Base-by-base conservation (phyloP, 768 basidiomycete genomes). In the Mycena epipterygia region DNA sequence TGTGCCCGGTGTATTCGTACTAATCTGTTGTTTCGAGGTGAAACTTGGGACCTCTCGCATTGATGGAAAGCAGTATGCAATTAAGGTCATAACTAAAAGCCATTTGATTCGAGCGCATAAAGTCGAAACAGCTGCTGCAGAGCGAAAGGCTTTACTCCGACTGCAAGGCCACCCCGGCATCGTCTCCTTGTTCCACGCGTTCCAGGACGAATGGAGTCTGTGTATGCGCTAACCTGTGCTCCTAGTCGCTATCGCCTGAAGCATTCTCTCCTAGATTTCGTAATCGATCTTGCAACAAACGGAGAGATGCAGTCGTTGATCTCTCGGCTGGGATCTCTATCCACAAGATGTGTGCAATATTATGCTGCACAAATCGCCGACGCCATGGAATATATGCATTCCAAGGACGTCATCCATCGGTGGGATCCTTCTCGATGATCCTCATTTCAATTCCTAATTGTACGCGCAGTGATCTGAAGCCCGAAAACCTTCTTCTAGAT, bases 301-400 rank as follows among this genome's bases (percentile, higher is more conserved):
- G 94, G 93, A 17, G 93, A 95, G 76, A 86, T 95, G 79, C 92
- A 94, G 74, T 85, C 89, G 0, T 84, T 91, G 35, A 89, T 95
- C 72, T 88, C 88, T 5, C 88, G 87, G 57, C 83, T 95, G 68
- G 98, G 98, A n/a, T 98, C 98, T 0, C 83, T 99, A 46, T 95
- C 94, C 27, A 79, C 92, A 8, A 75, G 82, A 7, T 97, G 94
- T 62, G 87, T 93, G 0, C 88, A 91, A 46, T 93, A 94, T 79
- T 99, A 98, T 78, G 86, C 93, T 1, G 97, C 97, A 0, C 96
- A 98, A 76, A 87, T 99, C 46, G 87, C 96, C 44, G 95, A 96
- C 73, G 93, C 96, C 0, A 83, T 98, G 67, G 90, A 90, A 52
- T 97, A 92, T 81, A 97, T 99, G 88, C 98, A 99, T 78, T 85